Base-by-base conservation (phyloP, 2,329 filamentous ascomycete species). In the Trichothecium sympodiale region DNA sequence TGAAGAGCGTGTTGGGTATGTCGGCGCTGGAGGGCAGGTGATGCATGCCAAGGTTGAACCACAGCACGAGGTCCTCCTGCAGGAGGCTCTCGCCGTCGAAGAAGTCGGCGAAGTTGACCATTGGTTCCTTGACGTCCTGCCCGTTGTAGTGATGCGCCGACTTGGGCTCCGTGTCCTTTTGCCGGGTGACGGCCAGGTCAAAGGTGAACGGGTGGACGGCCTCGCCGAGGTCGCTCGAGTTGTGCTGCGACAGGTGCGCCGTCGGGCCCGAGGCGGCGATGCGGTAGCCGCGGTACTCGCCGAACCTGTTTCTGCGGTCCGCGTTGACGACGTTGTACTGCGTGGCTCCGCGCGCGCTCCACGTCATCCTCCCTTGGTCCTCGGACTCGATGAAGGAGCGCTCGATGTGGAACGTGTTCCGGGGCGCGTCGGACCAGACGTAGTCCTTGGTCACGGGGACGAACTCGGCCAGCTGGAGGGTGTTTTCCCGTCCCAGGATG, bases 21-120 rank as follows among this genome's bases (percentile, higher is more conserved):
- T 69, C 65, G 17, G 35, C 34, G 2, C 68, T 65, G 44, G 70
- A 63, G 8, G 71, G 66, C n/a, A 73, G 51, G 46, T 76, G 71
- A 44, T 76, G 69, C 64, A 70, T 74, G 13, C 71, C 71, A 7
- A 62, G 44, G 41, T 61, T 74, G 39, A 74, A 58, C 61, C 65
- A 74, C 10, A 74, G 36, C 3, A 73, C 68, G 9, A 62, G 38
- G 31, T 46, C 60, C 38, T 61, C 54, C 36, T 63, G 54, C 17
- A 46, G 43, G 8, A 62, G 42, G 14, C 41, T 45, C 40, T 65
- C 60, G 10, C 49, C 52, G 37, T 64, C 47, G 17, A 67, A 59
- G 48, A 71, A 71, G 18, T 60, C 57, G 29, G 49, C 49, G 42
- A 75, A 74, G 43, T 73, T 56, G 15, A 74, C 51, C 4, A 66